Percentiles rank a stretch among this genome's conserved stretches.
Conservation (phyloP, 352 stramenopile species). For the Globisporangium ultimum region DNA sequence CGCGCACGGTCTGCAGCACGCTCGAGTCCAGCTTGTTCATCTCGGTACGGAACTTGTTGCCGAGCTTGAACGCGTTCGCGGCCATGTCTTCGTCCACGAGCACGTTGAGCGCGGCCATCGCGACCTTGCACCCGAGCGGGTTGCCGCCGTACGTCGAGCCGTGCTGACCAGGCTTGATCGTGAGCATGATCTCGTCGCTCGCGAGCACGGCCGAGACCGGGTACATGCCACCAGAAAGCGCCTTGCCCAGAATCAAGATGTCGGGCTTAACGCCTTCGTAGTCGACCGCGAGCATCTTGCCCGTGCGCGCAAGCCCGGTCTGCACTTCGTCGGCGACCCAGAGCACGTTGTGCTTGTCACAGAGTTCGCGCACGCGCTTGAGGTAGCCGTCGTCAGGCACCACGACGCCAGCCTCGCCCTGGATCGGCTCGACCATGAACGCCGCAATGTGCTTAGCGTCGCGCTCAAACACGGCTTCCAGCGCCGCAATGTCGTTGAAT, state of each 20-base stretch:
- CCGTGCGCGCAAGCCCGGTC: constrained; percentile 95
- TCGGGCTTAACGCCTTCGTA: constrained; percentile 97
- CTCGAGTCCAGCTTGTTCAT: constrained; percentile 76
- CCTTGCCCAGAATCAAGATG: constrained; percentile 96
- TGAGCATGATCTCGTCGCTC: constrained; percentile 97
- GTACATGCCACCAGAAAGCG: constrained; percentile 96
- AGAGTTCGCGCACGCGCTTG: constrained; percentile 86
- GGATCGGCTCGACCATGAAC: constrained; percentile 99
- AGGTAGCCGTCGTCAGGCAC: constrained; percentile 97
- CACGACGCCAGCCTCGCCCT: constrained; percentile 98
- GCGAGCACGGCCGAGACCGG: constrained; percentile 97
- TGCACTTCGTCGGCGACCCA: constrained; percentile 99
- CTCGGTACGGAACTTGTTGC: constrained; percentile 91
- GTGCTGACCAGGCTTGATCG: constrained; percentile 96
- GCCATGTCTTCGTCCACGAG: constrained; percentile 96
- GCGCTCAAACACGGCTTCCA: constrained; percentile 78
- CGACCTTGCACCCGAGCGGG: constrained; percentile 96
- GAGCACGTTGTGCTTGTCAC: constrained; percentile 98
- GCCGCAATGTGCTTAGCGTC: constrained; percentile 92
- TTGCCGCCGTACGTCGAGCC: constrained; percentile 97
- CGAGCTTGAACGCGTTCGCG: constrained; percentile 92
- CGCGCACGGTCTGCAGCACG: constrained; percentile 85
- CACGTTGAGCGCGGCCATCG: constrained; percentile 92
- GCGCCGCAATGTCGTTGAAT: constrained; percentile 93
- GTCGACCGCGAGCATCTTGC: constrained; percentile 95